Base-by-base conservation (phyloP, 139 green algal genomes). In the Eudorina sp. region DNA sequence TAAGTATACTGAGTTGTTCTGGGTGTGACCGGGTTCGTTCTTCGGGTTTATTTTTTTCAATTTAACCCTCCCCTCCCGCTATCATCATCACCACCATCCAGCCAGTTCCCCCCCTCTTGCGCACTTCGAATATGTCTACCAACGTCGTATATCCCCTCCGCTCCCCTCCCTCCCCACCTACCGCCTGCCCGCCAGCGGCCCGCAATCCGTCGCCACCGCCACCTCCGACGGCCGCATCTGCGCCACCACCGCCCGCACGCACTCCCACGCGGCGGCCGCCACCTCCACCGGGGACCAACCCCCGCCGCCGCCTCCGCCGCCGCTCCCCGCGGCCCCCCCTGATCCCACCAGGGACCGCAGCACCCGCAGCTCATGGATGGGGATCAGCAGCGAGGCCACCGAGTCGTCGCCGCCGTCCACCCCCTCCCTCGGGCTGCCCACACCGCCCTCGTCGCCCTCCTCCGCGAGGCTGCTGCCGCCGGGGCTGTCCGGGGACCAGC, bases 131-230 rank as follows among this genome's bases (percentile, higher is more conserved):
- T n/a, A n/a, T n/a, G n/a, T n/a, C n/a, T n/a, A n/a, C n/a, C n/a
- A n/a, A n/a, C n/a, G n/a, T n/a, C n/a, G n/a, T n/a, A n/a, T n/a
- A n/a, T n/a, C n/a, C n/a, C n/a, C n/a, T n/a, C n/a, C n/a, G n/a
- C n/a, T n/a, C n/a, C n/a, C n/a, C n/a, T n/a, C 51, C 51, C 51
- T 58, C 21, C 72, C 72, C 41, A 25, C 72, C 41, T 43, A 74
- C 55, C 78, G 74, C 14, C 58, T 62, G 13, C 40, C 78, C 55
- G 16, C 60, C 25, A 53, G 16, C 27, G 58, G 80, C 41, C 82
- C 82, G 21, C 58, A 41, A n/a, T 79, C 82, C 82, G 64, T 27
- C 64, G 64, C 46, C 46, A 88, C 66, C 66, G 69, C 46, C 64
- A 88, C 40, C 62, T 88, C 82, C 53, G 19, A 4, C 16, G 45